phyloP scores from a whole-genome alignment of 345 rosid species.

The Citrus maxima region DNA sequence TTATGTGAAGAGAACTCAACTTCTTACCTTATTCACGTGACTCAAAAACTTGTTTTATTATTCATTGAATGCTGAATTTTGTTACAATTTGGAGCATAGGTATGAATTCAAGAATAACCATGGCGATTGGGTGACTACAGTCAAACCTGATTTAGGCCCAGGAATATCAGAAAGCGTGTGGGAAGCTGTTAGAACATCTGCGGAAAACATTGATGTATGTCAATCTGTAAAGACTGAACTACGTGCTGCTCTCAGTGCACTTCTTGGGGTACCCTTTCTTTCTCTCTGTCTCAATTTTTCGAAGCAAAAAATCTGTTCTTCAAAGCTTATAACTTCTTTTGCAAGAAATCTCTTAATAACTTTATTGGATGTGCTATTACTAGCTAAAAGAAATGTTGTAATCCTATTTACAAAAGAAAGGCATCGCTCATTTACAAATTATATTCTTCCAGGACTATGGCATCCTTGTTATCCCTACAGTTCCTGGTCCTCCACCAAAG shows the following conservation, averaged over 20 bases:
- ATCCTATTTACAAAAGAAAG: not conserved
- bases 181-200: conserved; percentile 55
- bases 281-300: conserved; percentile 5
- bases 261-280: conserved; percentile 58
- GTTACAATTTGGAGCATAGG: conserved; percentile 33
- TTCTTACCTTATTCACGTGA: not conserved
- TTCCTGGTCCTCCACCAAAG: conserved; percentile 81
- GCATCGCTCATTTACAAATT: not conserved
- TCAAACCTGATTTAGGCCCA: conserved; percentile 75
- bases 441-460: conserved; percentile 47
- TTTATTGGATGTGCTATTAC: not conserved
- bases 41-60: not conserved
- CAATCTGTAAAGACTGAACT: conserved; percentile 51
- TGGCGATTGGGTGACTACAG: conserved; percentile 61
- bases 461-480: conserved; percentile 74
- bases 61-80: not conserved
- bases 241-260: conserved; percentile 48
- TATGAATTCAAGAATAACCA: conserved; percentile 84
- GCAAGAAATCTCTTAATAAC: not conserved
- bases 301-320: not conserved
- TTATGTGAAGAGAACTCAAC: not conserved
- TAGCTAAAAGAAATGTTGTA: no score
- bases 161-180: conserved; percentile 55
- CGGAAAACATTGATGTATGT: conserved; percentile 43
- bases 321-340: not conserved